Conservation (phyloP, 176 grass and related monocot genomes). For the Urochloa ruziziensis region DNA sequence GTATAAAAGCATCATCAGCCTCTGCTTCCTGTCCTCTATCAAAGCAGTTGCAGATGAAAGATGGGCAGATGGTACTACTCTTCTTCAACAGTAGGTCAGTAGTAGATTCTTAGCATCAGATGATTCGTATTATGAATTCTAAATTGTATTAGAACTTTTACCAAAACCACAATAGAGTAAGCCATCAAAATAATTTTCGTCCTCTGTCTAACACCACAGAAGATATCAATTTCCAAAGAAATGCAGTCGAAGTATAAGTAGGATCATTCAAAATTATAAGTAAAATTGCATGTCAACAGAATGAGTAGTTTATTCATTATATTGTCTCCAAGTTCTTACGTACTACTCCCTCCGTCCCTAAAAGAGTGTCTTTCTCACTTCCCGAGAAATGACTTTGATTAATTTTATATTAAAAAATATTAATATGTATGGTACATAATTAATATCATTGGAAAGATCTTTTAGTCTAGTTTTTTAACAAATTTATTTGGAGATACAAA, state of each 20-base stretch:
- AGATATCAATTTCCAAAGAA: neutral
- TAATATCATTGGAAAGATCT: too few relatives aligned
- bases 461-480: too few relatives aligned
- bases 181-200: neutral
- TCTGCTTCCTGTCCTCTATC: too few relatives aligned
- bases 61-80: neutral
- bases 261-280: neutral
- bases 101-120: neutral
- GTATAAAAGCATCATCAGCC: neutral
- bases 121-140: neutral
- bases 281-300: neutral
- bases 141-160: neutral
- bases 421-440: too few relatives aligned
- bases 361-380: too few relatives aligned
- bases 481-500: too few relatives aligned
- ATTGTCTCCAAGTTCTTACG: neutral
- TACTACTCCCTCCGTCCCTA: too few relatives aligned
- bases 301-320: neutral
- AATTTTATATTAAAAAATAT: too few relatives aligned
- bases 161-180: neutral
- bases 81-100: neutral
- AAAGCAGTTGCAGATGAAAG: neutral
- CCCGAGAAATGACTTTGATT: too few relatives aligned
- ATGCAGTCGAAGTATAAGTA: neutral
- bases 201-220: neutral